Evolutionary conservation across 2,329 filamentous ascomycete species (phyloP).

Genomic region (Achaetomium macrosporum): DNA sequence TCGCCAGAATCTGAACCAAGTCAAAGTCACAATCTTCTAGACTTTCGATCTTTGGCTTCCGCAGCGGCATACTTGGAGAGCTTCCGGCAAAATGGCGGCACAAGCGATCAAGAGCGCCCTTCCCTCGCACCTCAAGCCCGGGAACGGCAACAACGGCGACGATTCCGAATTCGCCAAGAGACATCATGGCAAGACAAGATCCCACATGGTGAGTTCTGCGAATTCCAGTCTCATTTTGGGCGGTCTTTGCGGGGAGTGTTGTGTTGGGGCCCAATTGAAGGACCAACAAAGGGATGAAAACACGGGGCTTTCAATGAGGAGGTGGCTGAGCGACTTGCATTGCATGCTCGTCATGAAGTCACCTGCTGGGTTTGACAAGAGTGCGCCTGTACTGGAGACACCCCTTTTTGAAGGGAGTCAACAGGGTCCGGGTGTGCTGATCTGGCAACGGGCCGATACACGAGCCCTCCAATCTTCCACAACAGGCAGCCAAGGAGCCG

Average conservation of each 20-base stretch:
- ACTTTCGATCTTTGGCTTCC: no score
- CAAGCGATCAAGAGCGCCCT: constrained; percentile 64
- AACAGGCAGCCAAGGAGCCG: not conserved
- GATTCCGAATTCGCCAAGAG: constrained; percentile 51
- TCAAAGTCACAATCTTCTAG: not conserved
- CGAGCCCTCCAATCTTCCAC: not conserved
- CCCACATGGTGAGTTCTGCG: constrained; percentile 68
- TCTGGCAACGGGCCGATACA: not conserved
- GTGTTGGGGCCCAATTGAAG: not conserved
- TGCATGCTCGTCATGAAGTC: constrained; percentile 5
- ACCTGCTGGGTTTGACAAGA: not conserved
- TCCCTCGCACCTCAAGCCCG: constrained; percentile 75
- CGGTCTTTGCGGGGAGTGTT: not conserved
- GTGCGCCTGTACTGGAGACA: not conserved
- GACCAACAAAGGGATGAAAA: not conserved
- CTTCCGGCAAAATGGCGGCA: constrained; percentile 55
- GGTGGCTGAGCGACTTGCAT: constrained; percentile 11
- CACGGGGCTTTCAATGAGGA: no score
- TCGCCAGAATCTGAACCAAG: not conserved
- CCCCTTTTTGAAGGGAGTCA: not conserved
- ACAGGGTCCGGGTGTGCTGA: not conserved
- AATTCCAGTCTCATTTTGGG: not conserved
- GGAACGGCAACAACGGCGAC: constrained; percentile 35
- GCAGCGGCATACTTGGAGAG: constrained; percentile 6
- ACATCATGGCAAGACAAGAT: constrained; percentile 80